Conservation (phyloP, 2,329 filamentous ascomycete species). For the Aspergillus brasiliensis region DNA sequence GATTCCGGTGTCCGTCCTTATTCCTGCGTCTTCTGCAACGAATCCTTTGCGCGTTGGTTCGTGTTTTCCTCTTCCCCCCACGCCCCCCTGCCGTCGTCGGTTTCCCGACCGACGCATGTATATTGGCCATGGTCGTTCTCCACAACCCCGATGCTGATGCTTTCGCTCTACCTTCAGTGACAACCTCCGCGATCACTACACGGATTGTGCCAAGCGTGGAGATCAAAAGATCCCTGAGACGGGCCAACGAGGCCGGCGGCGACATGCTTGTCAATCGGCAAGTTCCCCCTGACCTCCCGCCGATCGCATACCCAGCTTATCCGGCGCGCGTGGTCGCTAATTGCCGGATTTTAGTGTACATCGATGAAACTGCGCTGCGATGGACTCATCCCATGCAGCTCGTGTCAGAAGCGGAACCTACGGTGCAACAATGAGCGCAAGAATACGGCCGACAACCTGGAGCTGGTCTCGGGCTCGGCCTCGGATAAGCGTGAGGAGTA, state of each 20-base stretch:
- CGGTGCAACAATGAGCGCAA: constrained; percentile 42
- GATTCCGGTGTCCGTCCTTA: constrained; percentile 53
- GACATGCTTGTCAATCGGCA: constrained; percentile 52
- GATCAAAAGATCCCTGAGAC: constrained; percentile 48
- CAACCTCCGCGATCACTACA: constrained; percentile 50
- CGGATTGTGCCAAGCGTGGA: constrained; percentile 45
- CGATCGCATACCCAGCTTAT: neutral
- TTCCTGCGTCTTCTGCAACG: constrained; percentile 49
- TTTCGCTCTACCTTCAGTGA: constrained; percentile 35
- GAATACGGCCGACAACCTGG: constrained; percentile 16
- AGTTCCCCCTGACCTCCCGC: constrained; percentile 15
- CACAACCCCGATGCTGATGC: neutral
- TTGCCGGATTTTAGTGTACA: constrained; percentile 40
- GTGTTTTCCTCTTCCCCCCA: constrained; percentile 15
- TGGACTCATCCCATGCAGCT: constrained; percentile 46
- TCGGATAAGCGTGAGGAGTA: constrained; percentile 31
- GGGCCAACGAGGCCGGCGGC: constrained; percentile 48
- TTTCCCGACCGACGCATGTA: neutral
- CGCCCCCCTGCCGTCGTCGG: neutral
- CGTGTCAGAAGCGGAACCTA: constrained; percentile 47
- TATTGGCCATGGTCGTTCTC: neutral
- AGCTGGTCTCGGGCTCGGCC: constrained; percentile 24
- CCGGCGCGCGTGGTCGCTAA: neutral
- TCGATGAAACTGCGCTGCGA: constrained; percentile 53
- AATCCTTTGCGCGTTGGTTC: constrained; percentile 50